phyloP scores from a whole-genome alignment of 2,329 filamentous ascomycete species.

The Phialocephala sp. region DNA sequence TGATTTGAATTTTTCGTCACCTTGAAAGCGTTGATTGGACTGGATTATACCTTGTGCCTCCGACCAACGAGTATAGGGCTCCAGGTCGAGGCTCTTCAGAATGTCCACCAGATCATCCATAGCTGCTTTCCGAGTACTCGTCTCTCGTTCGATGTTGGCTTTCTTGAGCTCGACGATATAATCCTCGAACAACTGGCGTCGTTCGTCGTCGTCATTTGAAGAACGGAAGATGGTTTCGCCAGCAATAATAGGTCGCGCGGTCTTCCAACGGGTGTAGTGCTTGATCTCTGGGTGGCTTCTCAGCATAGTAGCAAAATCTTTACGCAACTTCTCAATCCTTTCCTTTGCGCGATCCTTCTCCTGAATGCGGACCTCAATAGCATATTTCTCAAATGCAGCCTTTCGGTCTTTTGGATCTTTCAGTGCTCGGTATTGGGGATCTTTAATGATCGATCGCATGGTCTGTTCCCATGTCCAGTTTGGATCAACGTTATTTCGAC shows the following conservation, averaged over 20 bases:
- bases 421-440: constrained; percentile 90
- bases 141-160: constrained; percentile 76
- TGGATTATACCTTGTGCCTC: constrained; percentile 86
- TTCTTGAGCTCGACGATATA: constrained; percentile 88
- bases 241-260: constrained; percentile 90
- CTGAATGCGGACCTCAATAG: constrained; percentile 84
- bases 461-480: constrained; percentile 95
- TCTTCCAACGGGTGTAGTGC: constrained; percentile 97
- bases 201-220: constrained; percentile 85
- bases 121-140: constrained; percentile 74
- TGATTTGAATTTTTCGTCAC: constrained; percentile 82
- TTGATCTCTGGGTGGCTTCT: constrained; percentile 96
- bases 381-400: constrained; percentile 93
- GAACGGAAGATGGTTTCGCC: constrained; percentile 95
- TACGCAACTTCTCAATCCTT: constrained; percentile 85
- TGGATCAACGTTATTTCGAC: constrained; percentile 81
- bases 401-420: constrained; percentile 92
- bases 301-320: constrained; percentile 96
- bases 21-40: constrained; percentile 76
- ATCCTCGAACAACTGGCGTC: constrained; percentile 89
- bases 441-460: constrained; percentile 83
- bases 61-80: constrained; percentile 93
- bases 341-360: constrained; percentile 96
- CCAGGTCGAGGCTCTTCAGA: constrained; percentile 79
- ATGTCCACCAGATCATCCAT: constrained; percentile 83